Base-by-base conservation (phyloP, 352 stramenopile genomes). In the Phytophthora cactorum region DNA sequence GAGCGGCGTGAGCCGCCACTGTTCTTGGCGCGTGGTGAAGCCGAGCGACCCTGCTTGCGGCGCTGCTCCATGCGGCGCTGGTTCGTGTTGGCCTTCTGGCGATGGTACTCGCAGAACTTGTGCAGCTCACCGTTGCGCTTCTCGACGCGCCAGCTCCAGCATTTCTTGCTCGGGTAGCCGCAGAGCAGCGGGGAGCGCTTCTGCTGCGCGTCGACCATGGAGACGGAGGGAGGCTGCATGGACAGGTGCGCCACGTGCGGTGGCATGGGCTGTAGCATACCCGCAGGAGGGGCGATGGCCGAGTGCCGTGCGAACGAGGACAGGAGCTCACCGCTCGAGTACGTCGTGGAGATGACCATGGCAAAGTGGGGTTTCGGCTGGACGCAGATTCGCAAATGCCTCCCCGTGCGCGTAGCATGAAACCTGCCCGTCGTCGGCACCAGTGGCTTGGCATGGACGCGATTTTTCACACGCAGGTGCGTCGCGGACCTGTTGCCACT, bases 71-170 rank as follows among this genome's bases (percentile, higher is more conserved):
- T 91, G 59, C 82, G 83, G 32, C 85, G 86, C 74, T 94, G 86
- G 75, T 92, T 92, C 38, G 83, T 90, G 74, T 92, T 94, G 66
- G 84, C 84, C 66, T 93, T 92, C 59, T 92, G 81, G 32, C 86
- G 86, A 66, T 94, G 86, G 70, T 91, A 94, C 66, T 94, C 84
- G 69, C 86, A 94, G 52, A 94, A 91, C 72, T 92, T 92, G 78
- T 94, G 86, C 60, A 93, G 73, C 73, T 92, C 83, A 46, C 86
- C 86, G 49, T 93, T 94, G 70, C 84, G 81, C 70, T 94, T 94
- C 65, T 89, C 79, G 2, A 91, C 84, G 57, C 84, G 86, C 71
- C 74, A 78, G 65, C 86, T 92, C 75, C 77, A 91, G 79, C 86
- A 94, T 75, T 92, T 92, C 66, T 93, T 93, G 82, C 84, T 92